Evolutionary conservation across 768 basidiomycete species (phyloP).

Genomic region (Calocybe indica): DNA sequence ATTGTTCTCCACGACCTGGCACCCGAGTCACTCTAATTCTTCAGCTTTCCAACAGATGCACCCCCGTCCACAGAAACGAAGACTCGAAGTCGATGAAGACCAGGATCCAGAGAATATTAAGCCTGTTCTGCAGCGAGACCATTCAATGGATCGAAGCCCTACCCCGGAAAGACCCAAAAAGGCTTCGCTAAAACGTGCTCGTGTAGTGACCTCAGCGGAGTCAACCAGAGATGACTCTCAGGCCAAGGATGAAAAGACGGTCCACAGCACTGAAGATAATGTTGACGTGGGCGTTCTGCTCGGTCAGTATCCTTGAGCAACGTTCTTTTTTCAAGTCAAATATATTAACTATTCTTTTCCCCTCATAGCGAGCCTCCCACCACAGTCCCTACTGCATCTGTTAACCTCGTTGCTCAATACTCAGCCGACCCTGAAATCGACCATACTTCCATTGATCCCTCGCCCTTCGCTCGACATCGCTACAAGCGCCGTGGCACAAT

Average conservation of each 20-base stretch:
- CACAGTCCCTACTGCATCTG: constrained; percentile 70
- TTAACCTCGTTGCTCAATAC: constrained; percentile 60
- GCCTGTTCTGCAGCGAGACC: constrained; percentile 39
- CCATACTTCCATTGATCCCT: constrained; percentile 73
- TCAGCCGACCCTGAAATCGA: constrained; percentile 67
- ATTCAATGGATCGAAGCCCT: constrained; percentile 81
- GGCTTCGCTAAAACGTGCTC: constrained; percentile 61
- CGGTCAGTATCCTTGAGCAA: constrained; percentile 40
- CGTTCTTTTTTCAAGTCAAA: constrained; percentile 9
- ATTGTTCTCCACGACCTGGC: constrained; percentile 40
- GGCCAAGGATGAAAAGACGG: constrained; percentile 42
- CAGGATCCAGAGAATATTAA: constrained; percentile 47
- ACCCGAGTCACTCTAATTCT: constrained; percentile 44
- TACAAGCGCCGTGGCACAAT: constrained; percentile 57
- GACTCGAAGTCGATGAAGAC: constrained; percentile 50
- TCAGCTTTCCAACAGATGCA: constrained; percentile 46
- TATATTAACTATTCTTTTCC: neutral
- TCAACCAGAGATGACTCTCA: constrained; percentile 33
- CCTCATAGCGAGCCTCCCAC: constrained; percentile 64
- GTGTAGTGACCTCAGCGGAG: constrained; percentile 29
- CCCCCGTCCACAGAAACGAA: constrained; percentile 37
- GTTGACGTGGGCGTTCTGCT: constrained; percentile 77
- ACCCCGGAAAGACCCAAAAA: constrained; percentile 77
- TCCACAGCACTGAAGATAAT: constrained; percentile 29
- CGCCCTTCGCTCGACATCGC: constrained; percentile 79